phyloP scores from a whole-genome alignment of 345 rosid genomes.

The Linum usitatissimum region DNA sequence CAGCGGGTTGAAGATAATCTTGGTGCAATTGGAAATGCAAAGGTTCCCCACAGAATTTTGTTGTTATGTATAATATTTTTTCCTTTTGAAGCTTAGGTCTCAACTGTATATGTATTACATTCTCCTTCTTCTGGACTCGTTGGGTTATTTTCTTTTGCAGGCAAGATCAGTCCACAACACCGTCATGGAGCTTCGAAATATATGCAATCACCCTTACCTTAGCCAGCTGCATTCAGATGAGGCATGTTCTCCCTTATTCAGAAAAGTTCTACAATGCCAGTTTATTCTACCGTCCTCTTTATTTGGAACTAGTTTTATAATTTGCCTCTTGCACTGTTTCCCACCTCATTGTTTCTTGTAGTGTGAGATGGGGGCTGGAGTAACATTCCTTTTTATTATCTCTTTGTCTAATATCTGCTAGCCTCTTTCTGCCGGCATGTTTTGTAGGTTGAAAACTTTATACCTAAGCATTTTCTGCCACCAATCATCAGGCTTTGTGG shows the following conservation, averaged over 20 bases:
- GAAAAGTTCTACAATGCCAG: no score
- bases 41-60: slow-evolving; percentile 32
- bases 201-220: slow-evolving; percentile 91
- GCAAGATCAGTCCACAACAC: slow-evolving; percentile 81
- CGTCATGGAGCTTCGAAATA: slow-evolving; percentile 93
- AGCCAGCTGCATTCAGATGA: slow-evolving; percentile 93
- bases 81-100: not conserved
- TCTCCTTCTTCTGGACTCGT: slow-evolving; percentile 5
- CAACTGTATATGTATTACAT: not conserved
- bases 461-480: slow-evolving; percentile 79
- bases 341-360: not conserved
- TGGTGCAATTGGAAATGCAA: slow-evolving; percentile 70
- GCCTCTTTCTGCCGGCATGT: slow-evolving; percentile 2
- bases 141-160: slow-evolving; percentile 26
- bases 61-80: slow-evolving; percentile 2
- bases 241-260: slow-evolving; percentile 31
- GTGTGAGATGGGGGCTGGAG: not conserved
- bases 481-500: slow-evolving; percentile 75
- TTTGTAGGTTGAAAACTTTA: slow-evolving; percentile 56
- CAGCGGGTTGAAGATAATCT: slow-evolving; percentile 91
- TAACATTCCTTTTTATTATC: not conserved
- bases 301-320: slow-evolving; percentile 4
- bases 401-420: not conserved
- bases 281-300: not conserved
- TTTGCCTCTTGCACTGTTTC: slow-evolving; percentile 5